These are phyloP conservation scores for Ulvella scutata DNA, from an alignment of 139 green algal genomes.

Conservation along the genomic window DNA sequence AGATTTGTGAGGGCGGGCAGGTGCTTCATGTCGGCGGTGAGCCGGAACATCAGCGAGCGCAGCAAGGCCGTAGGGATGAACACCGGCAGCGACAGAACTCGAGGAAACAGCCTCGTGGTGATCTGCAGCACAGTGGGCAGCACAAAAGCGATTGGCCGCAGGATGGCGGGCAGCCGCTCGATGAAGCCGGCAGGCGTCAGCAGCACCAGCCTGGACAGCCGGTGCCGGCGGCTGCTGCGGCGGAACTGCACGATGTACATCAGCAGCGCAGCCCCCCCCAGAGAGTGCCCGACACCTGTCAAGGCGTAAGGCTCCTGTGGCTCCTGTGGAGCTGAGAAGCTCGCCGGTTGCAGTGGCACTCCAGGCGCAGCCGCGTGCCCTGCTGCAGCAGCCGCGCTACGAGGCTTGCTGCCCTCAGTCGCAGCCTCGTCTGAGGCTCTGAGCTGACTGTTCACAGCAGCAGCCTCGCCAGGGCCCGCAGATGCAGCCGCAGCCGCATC, in stretches of 20 bases:
- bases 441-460: no score
- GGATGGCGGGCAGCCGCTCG: not conserved
- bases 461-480: no score
- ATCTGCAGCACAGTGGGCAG: not conserved
- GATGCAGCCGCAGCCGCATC: no score
- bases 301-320: slow-evolving; percentile 58
- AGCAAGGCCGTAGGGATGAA: not conserved
- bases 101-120: not conserved
- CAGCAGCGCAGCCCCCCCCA: slow-evolving; percentile 50
- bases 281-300: slow-evolving; percentile 40
- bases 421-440: no score
- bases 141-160: not conserved
- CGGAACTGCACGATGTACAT: slow-evolving; percentile 30
- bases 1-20: not conserved
- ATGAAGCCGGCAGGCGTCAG: not conserved
- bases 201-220: not conserved
- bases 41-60: not conserved
- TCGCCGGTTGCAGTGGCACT: no score
- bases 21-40: not conserved
- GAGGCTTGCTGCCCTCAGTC: no score
- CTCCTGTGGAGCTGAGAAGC: no score
- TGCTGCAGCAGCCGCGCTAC: no score
- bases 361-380: no score
- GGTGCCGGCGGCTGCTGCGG: not conserved
- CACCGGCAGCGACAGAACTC: not conserved